Conservation (phyloP, 1,284 basidiomycete genomes). For the Lentinus polychrous region DNA sequence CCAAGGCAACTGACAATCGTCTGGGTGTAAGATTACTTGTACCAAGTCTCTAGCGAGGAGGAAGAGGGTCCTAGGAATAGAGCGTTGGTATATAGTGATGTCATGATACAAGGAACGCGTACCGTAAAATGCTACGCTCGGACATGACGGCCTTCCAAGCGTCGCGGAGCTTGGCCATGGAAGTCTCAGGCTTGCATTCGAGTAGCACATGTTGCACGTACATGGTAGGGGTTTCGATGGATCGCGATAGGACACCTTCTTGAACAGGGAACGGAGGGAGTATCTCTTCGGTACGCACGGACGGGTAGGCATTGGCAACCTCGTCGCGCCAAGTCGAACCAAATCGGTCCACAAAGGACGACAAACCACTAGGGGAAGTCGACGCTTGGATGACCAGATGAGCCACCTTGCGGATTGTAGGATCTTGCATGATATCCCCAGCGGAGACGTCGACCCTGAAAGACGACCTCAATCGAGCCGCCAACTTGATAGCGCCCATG, state of each 20-base stretch:
- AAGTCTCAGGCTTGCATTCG: slow-evolving; percentile 18
- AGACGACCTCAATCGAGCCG: slow-evolving; percentile 28
- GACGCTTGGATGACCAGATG: slow-evolving; percentile 14
- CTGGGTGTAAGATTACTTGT: slow-evolving; percentile 33
- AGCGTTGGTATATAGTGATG: neutral
- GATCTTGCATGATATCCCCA: slow-evolving; percentile 35
- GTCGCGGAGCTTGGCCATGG: slow-evolving; percentile 20
- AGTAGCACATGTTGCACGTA: slow-evolving; percentile 44
- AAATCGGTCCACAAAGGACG: slow-evolving; percentile 21
- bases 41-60: slow-evolving; percentile 33
- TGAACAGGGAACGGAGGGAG: slow-evolving; percentile 43
- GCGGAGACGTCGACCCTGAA: slow-evolving; percentile 27
- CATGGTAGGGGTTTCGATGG: slow-evolving; percentile 29
- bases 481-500: slow-evolving; percentile 32
- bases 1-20: slow-evolving; percentile 23
- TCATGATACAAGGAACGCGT: slow-evolving; percentile 7
- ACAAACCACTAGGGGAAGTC: neutral
- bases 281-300: slow-evolving; percentile 25
- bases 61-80: slow-evolving; percentile 34
- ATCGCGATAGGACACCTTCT: slow-evolving; percentile 41
- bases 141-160: slow-evolving; percentile 31
- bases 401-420: slow-evolving; percentile 30
- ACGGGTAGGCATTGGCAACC: slow-evolving; percentile 20
- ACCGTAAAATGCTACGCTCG: slow-evolving; percentile 37
- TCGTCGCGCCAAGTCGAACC: slow-evolving; percentile 23